Percentiles rank a stretch among this genome's conserved stretches.
These are phyloP conservation scores for Umbelopsis sp. DNA, from an alignment of 192 early-diverging fungal genomes.

Conservation along the genomic window DNA sequence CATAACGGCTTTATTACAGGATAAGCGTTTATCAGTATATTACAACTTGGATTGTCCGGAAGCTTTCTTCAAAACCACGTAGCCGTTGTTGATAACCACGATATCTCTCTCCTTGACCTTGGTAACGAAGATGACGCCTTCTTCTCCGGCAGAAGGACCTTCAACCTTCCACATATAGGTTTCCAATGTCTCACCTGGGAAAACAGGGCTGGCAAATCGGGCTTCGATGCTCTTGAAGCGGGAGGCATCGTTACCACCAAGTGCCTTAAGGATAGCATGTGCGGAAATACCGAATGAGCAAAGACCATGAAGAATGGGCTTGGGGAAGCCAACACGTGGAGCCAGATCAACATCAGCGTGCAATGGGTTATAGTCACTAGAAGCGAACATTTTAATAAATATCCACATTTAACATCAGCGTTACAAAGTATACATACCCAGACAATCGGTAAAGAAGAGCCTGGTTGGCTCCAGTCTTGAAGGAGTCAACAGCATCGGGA, in stretches of 20 bases:
- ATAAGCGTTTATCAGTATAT: not conserved
- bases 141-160: conserved; percentile 1
- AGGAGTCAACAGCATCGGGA: conserved; percentile 55
- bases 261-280: conserved; percentile 55
- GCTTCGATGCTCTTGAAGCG: conserved; percentile 66
- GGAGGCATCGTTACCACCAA: conserved; percentile 54
- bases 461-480: conserved; percentile 52
- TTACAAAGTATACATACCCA: conserved; percentile 41
- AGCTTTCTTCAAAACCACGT: conserved; percentile 40
- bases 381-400: not conserved
- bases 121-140: conserved; percentile 55
- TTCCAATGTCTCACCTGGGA: conserved; percentile 69
- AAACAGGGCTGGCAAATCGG: conserved; percentile 71
- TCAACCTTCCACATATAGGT: conserved; percentile 76
- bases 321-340: conserved; percentile 68
- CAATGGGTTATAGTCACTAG: conserved; percentile 71
- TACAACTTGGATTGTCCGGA: conserved; percentile 22
- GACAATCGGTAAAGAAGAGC: conserved; percentile 76
- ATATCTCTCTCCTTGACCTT: conserved; percentile 56
- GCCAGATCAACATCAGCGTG: conserved; percentile 74
- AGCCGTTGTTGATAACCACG: conserved; percentile 68
- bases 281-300: conserved; percentile 60
- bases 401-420: not conserved
- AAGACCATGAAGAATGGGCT: conserved; percentile 74
- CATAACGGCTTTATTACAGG: too few species aligned